Evolutionary conservation across 495 filamentous ascomycete genomes (phyloP).

Genomic region (Penicillium bialowiezense): DNA sequence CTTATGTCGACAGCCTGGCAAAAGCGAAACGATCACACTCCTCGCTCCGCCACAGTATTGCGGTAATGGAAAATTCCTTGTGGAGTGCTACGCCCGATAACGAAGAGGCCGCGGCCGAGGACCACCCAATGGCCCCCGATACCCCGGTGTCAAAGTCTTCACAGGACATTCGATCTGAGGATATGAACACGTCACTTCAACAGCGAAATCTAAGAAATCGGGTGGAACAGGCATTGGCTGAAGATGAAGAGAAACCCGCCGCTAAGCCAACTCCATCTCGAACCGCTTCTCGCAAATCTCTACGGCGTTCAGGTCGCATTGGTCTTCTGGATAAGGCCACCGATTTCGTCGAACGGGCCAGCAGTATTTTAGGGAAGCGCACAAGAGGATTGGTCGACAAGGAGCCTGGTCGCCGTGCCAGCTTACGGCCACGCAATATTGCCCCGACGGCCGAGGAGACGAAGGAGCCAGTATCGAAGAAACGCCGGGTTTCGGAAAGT

Average conservation of each 20-base stretch:
- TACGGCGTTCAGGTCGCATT: constrained; percentile 39
- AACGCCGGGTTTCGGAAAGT: constrained; percentile 47
- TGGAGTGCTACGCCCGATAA: constrained; percentile 31
- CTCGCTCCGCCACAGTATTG: constrained; percentile 42
- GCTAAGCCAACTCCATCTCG: constrained; percentile 11
- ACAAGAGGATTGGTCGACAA: constrained; percentile 44
- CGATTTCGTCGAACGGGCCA: constrained; percentile 40
- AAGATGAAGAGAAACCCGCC: constrained; percentile 37
- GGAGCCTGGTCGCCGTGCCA: constrained; percentile 38
- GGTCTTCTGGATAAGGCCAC: constrained; percentile 44
- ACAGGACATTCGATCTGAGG: constrained; percentile 37
- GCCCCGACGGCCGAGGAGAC: constrained; percentile 30
- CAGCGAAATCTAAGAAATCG: constrained; percentile 46
- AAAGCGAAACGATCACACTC: constrained; percentile 34
- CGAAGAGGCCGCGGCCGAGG: constrained; percentile 32
- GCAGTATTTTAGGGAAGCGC: constrained; percentile 55
- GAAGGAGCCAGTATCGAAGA: constrained; percentile 42
- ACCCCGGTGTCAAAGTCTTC: constrained; percentile 43
- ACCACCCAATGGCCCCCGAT: constrained; percentile 36
- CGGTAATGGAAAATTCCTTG: constrained; percentile 42
- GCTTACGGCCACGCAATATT: constrained; percentile 37
- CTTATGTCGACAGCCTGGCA: constrained; percentile 30
- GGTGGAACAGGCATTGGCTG: constrained; percentile 43
- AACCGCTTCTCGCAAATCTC: constrained; percentile 15
- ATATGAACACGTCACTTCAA: constrained; percentile 35